A percentile compares a stretch with the other conserved stretches of the same genome.
These are phyloP conservation scores for Ophiosphaerella herpotricha DNA, from an alignment of 2,329 filamentous ascomycete species.

Conservation along the genomic window DNA sequence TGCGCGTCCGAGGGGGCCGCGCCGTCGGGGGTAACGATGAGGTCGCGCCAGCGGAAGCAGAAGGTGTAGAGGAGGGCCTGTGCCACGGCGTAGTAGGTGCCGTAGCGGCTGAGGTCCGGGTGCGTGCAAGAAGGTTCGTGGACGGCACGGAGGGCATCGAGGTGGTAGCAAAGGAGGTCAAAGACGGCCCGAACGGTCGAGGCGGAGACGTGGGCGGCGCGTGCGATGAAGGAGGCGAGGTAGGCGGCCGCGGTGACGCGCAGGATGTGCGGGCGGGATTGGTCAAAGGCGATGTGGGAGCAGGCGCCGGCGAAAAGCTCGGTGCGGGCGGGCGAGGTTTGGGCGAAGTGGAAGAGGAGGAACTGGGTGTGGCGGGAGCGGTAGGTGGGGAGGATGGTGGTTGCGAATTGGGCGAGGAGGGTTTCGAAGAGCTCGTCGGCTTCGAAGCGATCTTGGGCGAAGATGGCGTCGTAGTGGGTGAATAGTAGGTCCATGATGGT, in stretches of 20 bases:
- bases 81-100: slow-evolving; percentile 83
- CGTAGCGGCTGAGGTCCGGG: slow-evolving; percentile 82
- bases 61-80: slow-evolving; percentile 93
- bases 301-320: slow-evolving; percentile 83
- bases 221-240: slow-evolving; percentile 89
- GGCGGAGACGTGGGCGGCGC: slow-evolving; percentile 79
- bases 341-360: slow-evolving; percentile 92
- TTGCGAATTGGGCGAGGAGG: slow-evolving; percentile 82
- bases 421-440: slow-evolving; percentile 76
- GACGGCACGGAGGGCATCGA: slow-evolving; percentile 73
- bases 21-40: slow-evolving; percentile 65
- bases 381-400: slow-evolving; percentile 86
- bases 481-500: slow-evolving; percentile 87
- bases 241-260: slow-evolving; percentile 89
- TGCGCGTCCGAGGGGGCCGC: slow-evolving; percentile 46
- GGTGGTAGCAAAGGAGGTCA: slow-evolving; percentile 73
- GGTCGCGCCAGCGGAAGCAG: slow-evolving; percentile 96
- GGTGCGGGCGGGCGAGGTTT: slow-evolving; percentile 76
- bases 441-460: slow-evolving; percentile 65
- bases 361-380: slow-evolving; percentile 94
- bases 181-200: slow-evolving; percentile 83
- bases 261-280: slow-evolving; percentile 65
- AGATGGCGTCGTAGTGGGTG: slow-evolving; percentile 75
- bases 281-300: slow-evolving; percentile 72
- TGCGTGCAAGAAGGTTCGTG: slow-evolving; percentile 78